These are phyloP conservation scores for Selaginella moellendorffii DNA, from an alignment of 75 land plant species.

Conservation along the genomic window DNA sequence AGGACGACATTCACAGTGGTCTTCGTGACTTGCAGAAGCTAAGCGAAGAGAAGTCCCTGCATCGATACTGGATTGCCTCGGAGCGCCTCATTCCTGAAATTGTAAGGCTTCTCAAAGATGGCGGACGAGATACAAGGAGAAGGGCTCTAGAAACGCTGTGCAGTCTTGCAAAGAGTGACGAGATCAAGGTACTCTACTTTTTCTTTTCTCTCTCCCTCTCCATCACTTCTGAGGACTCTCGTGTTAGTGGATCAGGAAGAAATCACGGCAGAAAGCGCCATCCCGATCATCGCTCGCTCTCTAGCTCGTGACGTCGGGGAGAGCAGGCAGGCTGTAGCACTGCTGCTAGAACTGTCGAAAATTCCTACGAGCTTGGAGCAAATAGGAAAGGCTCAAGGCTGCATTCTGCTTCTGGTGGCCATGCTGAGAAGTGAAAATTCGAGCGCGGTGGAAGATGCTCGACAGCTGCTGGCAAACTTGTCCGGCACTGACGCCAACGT, in stretches of 20 bases:
- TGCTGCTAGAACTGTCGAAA: conserved; percentile 52
- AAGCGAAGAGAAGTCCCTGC: conserved; percentile 36
- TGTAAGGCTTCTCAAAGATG: conserved; percentile 23
- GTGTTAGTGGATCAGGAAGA: conserved; percentile 29
- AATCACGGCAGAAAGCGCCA: conserved; percentile 32
- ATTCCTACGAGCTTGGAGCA: conserved; percentile 17
- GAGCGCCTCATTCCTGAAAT: conserved; percentile 45
- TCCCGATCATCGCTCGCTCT: conserved; percentile 36
- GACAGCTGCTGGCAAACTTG: conserved; percentile 31
- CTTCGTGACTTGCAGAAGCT: conserved; percentile 26
- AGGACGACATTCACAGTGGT: conserved; percentile 29
- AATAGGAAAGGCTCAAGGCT: conserved; percentile 57
- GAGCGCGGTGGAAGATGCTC: conserved; percentile 40
- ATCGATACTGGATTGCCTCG: conserved; percentile 39
- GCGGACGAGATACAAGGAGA: conserved; percentile 29
- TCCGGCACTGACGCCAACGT: conserved; percentile 46
- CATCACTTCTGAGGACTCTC: background rate
- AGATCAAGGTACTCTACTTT: conserved; percentile 32
- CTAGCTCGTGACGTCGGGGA: conserved; percentile 47
- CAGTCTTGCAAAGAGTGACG: conserved; percentile 35
- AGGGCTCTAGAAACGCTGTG: conserved; percentile 30
- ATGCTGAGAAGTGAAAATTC: conserved; percentile 37
- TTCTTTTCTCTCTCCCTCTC: background rate
- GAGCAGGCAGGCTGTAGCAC: conserved; percentile 42
- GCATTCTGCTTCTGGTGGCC: conserved; percentile 52